Base-by-base conservation (phyloP, 1,284 basidiomycete genomes). In the Cutaneotrichosporon mucoides region DNA sequence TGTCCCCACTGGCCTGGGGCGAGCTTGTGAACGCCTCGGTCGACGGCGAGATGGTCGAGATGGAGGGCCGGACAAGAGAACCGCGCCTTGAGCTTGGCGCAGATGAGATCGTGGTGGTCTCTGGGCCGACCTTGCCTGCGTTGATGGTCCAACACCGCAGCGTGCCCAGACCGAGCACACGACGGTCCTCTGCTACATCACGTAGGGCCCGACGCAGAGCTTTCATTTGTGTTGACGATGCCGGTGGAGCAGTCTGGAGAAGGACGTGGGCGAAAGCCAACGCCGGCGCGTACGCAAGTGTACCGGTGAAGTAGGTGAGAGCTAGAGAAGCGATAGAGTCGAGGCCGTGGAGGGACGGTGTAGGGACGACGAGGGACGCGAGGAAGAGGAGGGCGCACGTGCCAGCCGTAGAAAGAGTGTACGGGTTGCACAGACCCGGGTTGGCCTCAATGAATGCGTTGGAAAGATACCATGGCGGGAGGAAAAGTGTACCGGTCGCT, bases 261-360 rank as follows among this genome's bases (percentile, higher is more conserved):
- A 97, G 81, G 1, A 92, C 86, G 8, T 87, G 85, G 3, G 89
- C 92, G 34, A 92, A 87, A 0, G 88, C 83, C 4, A 86, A 81
- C 16, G 86, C 89, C 0, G 90, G 86, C 1, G 86, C 84, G 73
- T 91, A 94, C 0, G 92, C 87, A 35, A 94, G 82, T 46, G 85
- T 84, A 73, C 88, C 88, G 7, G 91, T 93, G 10, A 89, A 79
- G 6, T 87, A 73, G 0, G 91, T 87, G 60, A 91, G 85, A 5
- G 87, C 64, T 6, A 84, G 82, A 0, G 92, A 90, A 35, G 94
- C 80, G 5, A 85, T 73, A 13, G 93, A 83, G 76, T 96, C 92
- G 33, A 86, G 82, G 0, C 81, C 75, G 7, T 85, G 82, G 55
- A 91, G 86, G 0, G 73, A 67, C 11, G 68, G 53, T 84, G 77